Conservation (phyloP, 257 asterid species). For the Solanum phureja region DNA sequence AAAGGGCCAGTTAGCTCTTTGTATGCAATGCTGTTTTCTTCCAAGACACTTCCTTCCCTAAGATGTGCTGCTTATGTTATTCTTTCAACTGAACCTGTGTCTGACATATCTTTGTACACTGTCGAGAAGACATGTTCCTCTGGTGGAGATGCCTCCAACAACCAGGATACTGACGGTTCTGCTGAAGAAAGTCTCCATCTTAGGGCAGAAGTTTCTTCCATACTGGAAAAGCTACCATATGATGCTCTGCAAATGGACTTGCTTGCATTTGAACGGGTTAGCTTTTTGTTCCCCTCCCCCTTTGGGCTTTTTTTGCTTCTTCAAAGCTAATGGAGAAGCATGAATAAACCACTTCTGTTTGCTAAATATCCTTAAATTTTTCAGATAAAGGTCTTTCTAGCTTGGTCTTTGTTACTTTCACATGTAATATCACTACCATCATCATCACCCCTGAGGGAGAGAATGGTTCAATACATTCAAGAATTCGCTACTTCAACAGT, state of each 20-base stretch:
- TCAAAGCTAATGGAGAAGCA: not conserved
- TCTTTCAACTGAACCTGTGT: constrained; percentile 67
- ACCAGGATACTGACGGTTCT: constrained; percentile 31
- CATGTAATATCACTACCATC: constrained; percentile 70
- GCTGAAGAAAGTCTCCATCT: constrained; percentile 48
- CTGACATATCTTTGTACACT: constrained; percentile 39
- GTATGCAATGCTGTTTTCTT: constrained; percentile 71
- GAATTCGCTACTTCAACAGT: constrained; percentile 55
- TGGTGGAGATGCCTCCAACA: constrained; percentile 29
- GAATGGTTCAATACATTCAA: constrained; percentile 72
- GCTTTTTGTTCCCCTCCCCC: not conserved
- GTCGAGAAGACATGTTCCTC: constrained; percentile 13
- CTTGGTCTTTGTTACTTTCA: constrained; percentile 87
- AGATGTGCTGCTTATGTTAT: constrained; percentile 79
- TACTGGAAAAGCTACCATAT: constrained; percentile 47
- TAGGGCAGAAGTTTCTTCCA: constrained; percentile 66
- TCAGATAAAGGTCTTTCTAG: constrained; percentile 69
- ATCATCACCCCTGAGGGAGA: constrained; percentile 71
- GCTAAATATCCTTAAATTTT: constrained; percentile 10
- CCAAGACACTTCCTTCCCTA: constrained; percentile 63
- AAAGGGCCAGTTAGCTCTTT: constrained; percentile 80
- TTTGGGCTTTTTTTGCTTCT: not conserved
- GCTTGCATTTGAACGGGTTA: constrained; percentile 63
- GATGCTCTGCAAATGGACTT: constrained; percentile 67
- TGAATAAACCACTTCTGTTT: not conserved